Evolutionary conservation across 345 rosid species (phyloP).

Genomic region (Corchorus olitorius): DNA sequence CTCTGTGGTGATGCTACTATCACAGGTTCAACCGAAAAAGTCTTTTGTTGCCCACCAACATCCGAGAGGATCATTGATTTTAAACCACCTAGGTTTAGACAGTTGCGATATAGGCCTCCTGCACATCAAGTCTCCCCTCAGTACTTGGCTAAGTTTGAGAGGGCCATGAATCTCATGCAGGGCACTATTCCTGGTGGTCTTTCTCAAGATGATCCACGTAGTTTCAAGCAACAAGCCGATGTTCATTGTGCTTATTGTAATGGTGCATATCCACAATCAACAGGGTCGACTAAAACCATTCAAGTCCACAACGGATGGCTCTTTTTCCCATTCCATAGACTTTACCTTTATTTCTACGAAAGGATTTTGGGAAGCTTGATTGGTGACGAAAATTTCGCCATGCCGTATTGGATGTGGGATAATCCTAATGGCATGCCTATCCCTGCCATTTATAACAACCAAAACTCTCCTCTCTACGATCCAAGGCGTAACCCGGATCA

Average conservation of each 20-base stretch:
- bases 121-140: constrained; percentile 42
- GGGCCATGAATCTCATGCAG: constrained; percentile 53
- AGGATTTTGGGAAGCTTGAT: constrained; percentile 53
- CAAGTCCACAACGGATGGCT: constrained; percentile 60
- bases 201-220: constrained; percentile 55
- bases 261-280: constrained; percentile 51
- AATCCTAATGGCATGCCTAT: constrained; percentile 51
- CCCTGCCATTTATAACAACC: constrained; percentile 34
- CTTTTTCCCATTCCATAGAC: constrained; percentile 60
- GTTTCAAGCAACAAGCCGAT: constrained; percentile 50
- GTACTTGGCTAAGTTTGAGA: constrained; percentile 42
- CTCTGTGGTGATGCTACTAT: constrained; percentile 43
- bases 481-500: constrained; percentile 36
- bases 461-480: constrained; percentile 36
- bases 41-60: constrained; percentile 55
- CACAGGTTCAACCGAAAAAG: constrained; percentile 9
- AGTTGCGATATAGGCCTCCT: constrained; percentile 38
- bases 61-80: constrained; percentile 41
- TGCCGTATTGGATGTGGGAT: constrained; percentile 72
- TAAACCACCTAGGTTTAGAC: constrained; percentile 28
- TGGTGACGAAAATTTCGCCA: constrained; percentile 42
- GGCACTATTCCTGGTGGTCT: constrained; percentile 31
- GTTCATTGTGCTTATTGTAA: constrained; percentile 65
- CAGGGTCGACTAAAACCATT: constrained; percentile 40
- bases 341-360: constrained; percentile 52